phyloP scores from a whole-genome alignment of 352 stramenopile species.

The Pythium myriotylum region DNA sequence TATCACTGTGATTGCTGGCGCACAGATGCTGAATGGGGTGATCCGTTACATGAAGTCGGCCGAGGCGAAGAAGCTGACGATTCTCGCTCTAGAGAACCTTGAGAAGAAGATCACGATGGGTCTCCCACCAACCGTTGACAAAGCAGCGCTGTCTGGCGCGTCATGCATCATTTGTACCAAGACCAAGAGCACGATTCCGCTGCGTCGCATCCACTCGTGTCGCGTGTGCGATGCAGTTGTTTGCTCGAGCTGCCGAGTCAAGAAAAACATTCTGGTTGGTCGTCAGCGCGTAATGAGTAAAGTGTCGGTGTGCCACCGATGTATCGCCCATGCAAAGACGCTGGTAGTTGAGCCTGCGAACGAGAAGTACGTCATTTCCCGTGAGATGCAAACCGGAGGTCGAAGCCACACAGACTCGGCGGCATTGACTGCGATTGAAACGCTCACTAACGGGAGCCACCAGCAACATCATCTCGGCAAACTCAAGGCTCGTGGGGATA shows the following conservation, averaged over 20 bases:
- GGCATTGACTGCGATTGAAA: too few relatives aligned
- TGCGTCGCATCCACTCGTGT: too few relatives aligned
- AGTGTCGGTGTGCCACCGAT: conserved; percentile 37
- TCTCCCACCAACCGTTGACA: not conserved
- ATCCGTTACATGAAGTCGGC: conserved; percentile 43
- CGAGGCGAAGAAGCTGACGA: conserved; percentile 61
- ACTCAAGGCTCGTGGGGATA: too few relatives aligned
- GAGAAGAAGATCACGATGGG: conserved; percentile 19
- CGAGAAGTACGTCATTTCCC: not conserved
- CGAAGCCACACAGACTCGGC: too few relatives aligned
- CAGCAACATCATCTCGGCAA: too few relatives aligned
- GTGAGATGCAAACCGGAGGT: conserved; percentile 7
- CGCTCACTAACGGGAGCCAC: too few relatives aligned
- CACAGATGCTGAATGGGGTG: conserved; percentile 39
- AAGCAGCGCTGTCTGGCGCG: too few relatives aligned
- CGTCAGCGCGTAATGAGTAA: not conserved
- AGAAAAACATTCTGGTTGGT: too few relatives aligned
- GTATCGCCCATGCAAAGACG: conserved; percentile 31
- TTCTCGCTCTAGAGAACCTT: conserved; percentile 31
- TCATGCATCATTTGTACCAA: too few relatives aligned
- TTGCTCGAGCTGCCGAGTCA: too few relatives aligned
- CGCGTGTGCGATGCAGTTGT: too few relatives aligned
- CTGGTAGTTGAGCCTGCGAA: conserved; percentile 26
- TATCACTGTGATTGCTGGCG: conserved; percentile 32
- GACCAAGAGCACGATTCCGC: too few relatives aligned